phyloP scores from a whole-genome alignment of 805 yeast species.

The Kodamaea leandrae region DNA sequence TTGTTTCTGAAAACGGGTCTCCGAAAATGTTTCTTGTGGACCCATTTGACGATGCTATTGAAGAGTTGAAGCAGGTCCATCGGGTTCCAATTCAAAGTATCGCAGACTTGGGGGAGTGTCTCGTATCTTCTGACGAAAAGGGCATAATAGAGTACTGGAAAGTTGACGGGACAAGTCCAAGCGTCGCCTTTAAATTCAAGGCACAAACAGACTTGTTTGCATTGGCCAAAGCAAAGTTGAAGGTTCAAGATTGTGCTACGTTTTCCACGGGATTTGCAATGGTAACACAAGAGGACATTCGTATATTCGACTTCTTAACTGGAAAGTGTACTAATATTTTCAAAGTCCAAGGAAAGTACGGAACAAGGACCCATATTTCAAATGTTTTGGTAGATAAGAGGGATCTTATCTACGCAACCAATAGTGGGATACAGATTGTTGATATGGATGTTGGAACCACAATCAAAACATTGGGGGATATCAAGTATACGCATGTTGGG shows the following conservation, averaged over 20 bases:
- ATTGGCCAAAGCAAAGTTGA: slow-evolving; percentile 28
- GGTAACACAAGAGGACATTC: slow-evolving; percentile 20
- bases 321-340: slow-evolving; percentile 24
- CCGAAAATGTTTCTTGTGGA: slow-evolving; percentile 13
- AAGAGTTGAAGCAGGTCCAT: slow-evolving; percentile 12
- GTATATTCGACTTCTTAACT: slow-evolving; percentile 29
- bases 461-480: neutral
- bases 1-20: slow-evolving; percentile 14
- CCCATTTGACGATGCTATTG: slow-evolving; percentile 13
- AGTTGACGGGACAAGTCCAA: slow-evolving; percentile 9
- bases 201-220: slow-evolving; percentile 38
- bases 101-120: slow-evolving; percentile 14
- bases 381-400: neutral
- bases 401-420: slow-evolving; percentile 10
- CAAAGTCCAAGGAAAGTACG: neutral
- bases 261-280: slow-evolving; percentile 12
- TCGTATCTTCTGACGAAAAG: slow-evolving; percentile 20
- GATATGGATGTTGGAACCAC: slow-evolving; percentile 8
- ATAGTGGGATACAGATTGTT: slow-evolving; percentile 14
- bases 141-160: slow-evolving; percentile 25
- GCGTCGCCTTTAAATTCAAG: slow-evolving; percentile 29
- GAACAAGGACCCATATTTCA: neutral
- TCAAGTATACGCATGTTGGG: slow-evolving; percentile 8
- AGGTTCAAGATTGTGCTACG: slow-evolving; percentile 19
- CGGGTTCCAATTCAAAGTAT: slow-evolving; percentile 13